A percentile compares a stretch with the other conserved stretches of the same genome.
These are phyloP conservation scores for Filobasidium wieringae DNA, from an alignment of 768 basidiomycete genomes.

Conservation along the genomic window DNA sequence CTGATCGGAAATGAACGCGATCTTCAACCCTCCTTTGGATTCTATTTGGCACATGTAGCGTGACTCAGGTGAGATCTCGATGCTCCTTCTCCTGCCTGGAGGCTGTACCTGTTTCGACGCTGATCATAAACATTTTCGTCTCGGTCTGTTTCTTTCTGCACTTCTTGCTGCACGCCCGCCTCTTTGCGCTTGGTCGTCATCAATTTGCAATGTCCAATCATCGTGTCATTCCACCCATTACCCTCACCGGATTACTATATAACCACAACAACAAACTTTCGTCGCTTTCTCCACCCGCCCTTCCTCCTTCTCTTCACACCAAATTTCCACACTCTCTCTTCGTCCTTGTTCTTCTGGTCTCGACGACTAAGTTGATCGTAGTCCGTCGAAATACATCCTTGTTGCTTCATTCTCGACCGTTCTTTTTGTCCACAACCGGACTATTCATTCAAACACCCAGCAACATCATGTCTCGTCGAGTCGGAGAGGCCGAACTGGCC, in stretches of 20 bases:
- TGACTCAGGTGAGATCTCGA: no score
- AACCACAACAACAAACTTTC: neutral
- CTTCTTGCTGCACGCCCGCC: neutral
- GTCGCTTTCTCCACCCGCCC: neutral
- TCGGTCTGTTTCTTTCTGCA: neutral
- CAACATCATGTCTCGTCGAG: neutral
- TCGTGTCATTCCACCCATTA: neutral
- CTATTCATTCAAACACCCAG: neutral
- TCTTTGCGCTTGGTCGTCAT: neutral
- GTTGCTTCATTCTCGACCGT: neutral
- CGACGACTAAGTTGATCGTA: neutral
- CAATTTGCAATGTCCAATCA: neutral
- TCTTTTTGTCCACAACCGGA: neutral
- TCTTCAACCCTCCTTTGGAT: neutral
- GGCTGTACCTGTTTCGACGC: neutral
- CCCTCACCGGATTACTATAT: neutral
- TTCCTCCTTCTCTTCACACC: neutral
- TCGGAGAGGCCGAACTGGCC: constrained; percentile 9
- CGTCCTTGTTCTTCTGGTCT: no score
- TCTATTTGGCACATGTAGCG: no score
- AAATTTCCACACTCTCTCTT: neutral
- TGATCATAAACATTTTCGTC: neutral
- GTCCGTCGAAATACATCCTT: neutral
- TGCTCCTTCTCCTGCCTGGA: neutral
- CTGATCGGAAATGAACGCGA: neutral